Conservation (phyloP, 2,329 filamentous ascomycete genomes). For the Teratosphaeria epicoccoides region DNA sequence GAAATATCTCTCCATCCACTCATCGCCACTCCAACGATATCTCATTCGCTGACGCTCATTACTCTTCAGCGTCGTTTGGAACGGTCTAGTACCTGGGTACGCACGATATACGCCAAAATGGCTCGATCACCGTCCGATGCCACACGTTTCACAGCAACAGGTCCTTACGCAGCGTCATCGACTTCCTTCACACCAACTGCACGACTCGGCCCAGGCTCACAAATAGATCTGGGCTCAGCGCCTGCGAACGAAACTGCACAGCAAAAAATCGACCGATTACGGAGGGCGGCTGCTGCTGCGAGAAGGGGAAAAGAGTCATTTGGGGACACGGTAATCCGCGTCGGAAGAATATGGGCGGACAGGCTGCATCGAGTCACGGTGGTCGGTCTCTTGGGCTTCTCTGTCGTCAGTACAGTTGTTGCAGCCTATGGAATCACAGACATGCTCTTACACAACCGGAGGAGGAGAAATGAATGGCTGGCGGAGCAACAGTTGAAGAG, state of each 20-base stretch:
- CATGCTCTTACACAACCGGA: constrained; percentile 57
- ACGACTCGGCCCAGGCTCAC: constrained; percentile 11
- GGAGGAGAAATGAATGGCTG: constrained; percentile 52
- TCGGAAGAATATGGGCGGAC: constrained; percentile 49
- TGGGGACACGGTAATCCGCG: constrained; percentile 44
- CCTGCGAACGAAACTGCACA: constrained; percentile 41
- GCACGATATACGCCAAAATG: constrained; percentile 25
- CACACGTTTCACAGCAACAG: constrained; percentile 64
- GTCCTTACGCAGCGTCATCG: constrained; percentile 60
- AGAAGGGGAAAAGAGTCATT: constrained; percentile 41
- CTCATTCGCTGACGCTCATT: too few relatives aligned
- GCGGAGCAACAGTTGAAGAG: constrained; percentile 40
- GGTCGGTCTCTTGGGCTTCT: constrained; percentile 49
- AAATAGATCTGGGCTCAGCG: constrained; percentile 24
- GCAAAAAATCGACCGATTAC: constrained; percentile 43
- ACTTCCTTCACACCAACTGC: constrained; percentile 29
- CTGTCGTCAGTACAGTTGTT: constrained; percentile 50
- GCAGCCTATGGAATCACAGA: constrained; percentile 55
- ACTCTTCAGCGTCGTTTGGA: too few relatives aligned
- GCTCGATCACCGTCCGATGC: constrained; percentile 67
- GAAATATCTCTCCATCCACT: neutral
- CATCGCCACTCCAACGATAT: too few relatives aligned
- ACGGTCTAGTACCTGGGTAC: too few relatives aligned
- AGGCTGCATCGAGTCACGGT: constrained; percentile 50
- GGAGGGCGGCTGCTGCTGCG: constrained; percentile 38